Conservation (phyloP, 225 moss, liverwort and hornwort genomes). For the Straminergon stramineum region DNA sequence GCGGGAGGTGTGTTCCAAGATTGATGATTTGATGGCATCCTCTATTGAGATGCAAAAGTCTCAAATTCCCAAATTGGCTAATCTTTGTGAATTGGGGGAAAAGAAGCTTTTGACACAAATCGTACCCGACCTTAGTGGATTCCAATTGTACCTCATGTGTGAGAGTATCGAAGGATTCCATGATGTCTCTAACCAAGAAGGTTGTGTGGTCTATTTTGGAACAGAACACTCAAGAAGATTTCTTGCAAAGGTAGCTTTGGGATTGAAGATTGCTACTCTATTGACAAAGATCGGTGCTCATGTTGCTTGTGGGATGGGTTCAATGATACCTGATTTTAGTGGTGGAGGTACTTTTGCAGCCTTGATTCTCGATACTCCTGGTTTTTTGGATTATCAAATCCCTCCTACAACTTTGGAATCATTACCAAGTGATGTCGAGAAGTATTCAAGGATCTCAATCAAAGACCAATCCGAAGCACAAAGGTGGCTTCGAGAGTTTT, state of each 20-base stretch:
- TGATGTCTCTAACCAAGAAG: not conserved
- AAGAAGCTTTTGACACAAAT: not conserved
- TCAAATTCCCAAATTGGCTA: not conserved
- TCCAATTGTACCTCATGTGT: not conserved
- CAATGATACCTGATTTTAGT: not conserved
- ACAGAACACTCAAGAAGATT: not conserved
- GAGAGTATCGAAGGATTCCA: not conserved
- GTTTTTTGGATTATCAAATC: not conserved
- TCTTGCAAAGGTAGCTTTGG: not conserved
- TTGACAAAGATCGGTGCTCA: not conserved
- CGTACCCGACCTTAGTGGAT: not conserved
- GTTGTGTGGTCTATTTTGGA: not conserved
- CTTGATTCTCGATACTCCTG: not conserved
- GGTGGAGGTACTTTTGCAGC: not conserved
- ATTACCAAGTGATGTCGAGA: accelerated
- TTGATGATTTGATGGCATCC: not conserved
- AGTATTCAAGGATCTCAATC: not conserved
- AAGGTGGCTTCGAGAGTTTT: not conserved
- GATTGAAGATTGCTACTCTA: not conserved
- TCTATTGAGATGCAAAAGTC: not conserved
- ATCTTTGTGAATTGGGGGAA: not conserved
- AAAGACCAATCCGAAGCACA: not conserved
- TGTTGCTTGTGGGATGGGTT: not conserved
- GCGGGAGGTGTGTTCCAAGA: not conserved
- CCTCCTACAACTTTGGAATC: not conserved